Evolutionary conservation across 495 filamentous ascomycete species (phyloP).

Genomic region (Aspergillus asperescens): DNA sequence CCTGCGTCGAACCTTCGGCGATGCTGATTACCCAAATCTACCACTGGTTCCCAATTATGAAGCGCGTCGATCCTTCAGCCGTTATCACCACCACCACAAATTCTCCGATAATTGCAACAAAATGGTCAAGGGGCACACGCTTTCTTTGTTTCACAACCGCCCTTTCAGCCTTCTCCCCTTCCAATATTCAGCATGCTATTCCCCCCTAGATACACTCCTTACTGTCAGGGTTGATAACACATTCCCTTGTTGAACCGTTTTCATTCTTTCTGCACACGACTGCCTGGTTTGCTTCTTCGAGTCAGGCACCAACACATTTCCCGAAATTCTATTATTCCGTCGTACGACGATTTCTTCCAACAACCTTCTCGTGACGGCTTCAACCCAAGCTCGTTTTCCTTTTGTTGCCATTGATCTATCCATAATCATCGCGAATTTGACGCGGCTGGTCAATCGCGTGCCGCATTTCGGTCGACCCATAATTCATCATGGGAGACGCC

Average conservation of each 20-base stretch:
- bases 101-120: not conserved
- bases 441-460: not conserved
- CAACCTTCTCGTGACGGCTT: not conserved
- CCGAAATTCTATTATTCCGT: not conserved
- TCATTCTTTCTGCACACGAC: not conserved
- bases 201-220: not conserved
- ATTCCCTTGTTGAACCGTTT: not conserved
- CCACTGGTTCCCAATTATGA: not conserved
- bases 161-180: not conserved
- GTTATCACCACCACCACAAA: conserved; percentile 2
- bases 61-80: conserved; percentile 1
- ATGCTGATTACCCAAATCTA: not conserved
- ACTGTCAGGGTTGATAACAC: not conserved
- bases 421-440: not conserved
- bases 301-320: not conserved
- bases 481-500: conserved; percentile 30
- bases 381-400: not conserved
- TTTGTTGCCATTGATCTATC: not conserved
- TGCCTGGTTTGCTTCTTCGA: not conserved
- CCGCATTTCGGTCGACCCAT: not conserved
- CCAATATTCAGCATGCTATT: not conserved
- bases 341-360: not conserved
- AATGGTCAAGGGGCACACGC: conserved; percentile 4
- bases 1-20: not conserved
- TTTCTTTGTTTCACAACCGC: conserved; percentile 1